These are phyloP conservation scores for Phialophora tarda DNA, from an alignment of 2,329 filamentous ascomycete species.

Conservation along the genomic window DNA sequence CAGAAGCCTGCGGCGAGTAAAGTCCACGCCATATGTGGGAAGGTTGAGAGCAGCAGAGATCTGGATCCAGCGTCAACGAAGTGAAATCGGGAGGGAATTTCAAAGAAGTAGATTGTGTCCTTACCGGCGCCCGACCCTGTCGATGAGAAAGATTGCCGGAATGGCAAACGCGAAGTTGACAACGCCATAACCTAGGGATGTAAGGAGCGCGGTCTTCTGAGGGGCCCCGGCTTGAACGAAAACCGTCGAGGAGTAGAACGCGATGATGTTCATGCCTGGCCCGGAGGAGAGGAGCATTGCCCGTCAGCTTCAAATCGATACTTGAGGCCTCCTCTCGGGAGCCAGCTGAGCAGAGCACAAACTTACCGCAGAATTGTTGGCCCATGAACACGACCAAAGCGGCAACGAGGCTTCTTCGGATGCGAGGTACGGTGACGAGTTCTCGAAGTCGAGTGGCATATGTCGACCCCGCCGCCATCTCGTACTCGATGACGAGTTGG, in stretches of 20 bases:
- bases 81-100: not conserved
- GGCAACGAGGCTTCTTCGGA: conserved; percentile 63
- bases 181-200: conserved; percentile 68
- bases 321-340: not conserved
- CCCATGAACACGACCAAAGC: conserved; percentile 70
- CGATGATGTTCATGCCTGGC: conserved; percentile 44
- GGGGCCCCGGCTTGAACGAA: conserved; percentile 61
- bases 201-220: conserved; percentile 62
- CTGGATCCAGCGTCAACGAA: not conserved
- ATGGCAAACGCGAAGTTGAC: conserved; percentile 69
- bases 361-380: conserved; percentile 43
- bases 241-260: conserved; percentile 58
- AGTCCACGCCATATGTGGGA: conserved; percentile 65
- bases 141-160: conserved; percentile 64
- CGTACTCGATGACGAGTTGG: conserved; percentile 63
- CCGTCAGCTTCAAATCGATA: not conserved
- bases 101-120: not conserved
- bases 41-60: conserved; percentile 66
- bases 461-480: conserved; percentile 61
- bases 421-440: conserved; percentile 66
- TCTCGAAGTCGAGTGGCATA: conserved; percentile 62
- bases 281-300: not conserved
- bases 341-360: not conserved
- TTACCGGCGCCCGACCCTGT: conserved; percentile 66
- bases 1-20: conserved; percentile 60